phyloP scores from a whole-genome alignment of 805 yeast genomes.

The Yamadazyma akitaensis region DNA sequence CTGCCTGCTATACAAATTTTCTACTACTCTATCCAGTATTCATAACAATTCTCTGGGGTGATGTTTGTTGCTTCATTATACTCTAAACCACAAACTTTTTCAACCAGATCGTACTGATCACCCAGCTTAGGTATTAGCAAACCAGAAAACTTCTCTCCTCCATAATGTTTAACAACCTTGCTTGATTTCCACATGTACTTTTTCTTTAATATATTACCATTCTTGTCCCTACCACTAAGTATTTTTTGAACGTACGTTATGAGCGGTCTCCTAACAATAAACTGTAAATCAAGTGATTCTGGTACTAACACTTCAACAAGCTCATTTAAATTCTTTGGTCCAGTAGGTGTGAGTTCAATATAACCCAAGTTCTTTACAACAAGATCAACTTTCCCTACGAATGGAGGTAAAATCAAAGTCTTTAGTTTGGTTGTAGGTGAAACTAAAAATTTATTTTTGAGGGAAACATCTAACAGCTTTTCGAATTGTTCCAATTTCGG shows the following conservation, averaged over 20 bases:
- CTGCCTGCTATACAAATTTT: too few species aligned
- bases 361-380: constrained; percentile 66
- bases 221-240: constrained; percentile 28
- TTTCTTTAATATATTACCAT: constrained; percentile 21
- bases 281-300: constrained; percentile 40
- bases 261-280: constrained; percentile 54
- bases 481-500: constrained; percentile 15
- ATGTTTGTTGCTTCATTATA: constrained; percentile 2
- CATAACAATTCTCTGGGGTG: not conserved
- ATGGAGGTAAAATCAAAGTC: constrained; percentile 67
- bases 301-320: constrained; percentile 50
- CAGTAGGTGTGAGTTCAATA: constrained; percentile 58
- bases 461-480: constrained; percentile 18
- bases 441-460: constrained; percentile 13
- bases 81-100: constrained; percentile 1
- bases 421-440: constrained; percentile 17
- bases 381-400: constrained; percentile 61
- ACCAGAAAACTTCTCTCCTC: constrained; percentile 16
- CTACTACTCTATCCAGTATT: constrained; percentile 9
- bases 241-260: constrained; percentile 36
- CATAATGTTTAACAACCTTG: constrained; percentile 16
- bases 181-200: constrained; percentile 21
- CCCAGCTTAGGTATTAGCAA: constrained; percentile 15
- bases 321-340: constrained; percentile 28
- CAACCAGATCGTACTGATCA: constrained; percentile 5